phyloP scores from a whole-genome alignment of 163 green algal species.

The Volvox carteri region DNA sequence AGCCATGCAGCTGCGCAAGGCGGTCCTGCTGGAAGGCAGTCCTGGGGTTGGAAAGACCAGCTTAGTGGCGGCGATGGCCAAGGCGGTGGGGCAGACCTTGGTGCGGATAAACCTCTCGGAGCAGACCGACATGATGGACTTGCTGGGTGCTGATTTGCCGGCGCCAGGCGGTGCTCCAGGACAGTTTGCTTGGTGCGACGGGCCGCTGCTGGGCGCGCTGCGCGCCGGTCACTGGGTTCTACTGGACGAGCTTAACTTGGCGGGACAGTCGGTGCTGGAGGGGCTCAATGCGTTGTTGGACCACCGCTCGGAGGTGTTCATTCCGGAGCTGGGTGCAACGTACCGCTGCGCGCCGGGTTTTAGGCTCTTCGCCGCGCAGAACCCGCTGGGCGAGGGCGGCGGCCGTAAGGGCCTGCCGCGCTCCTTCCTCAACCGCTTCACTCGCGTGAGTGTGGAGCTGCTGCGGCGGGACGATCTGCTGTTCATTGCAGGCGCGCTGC shows the following conservation, averaged over 20 bases:
- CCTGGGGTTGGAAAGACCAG: conserved; percentile 98
- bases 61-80: conserved; percentile 91
- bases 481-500: conserved; percentile 81
- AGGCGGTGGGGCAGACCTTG: conserved; percentile 67
- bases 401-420: conserved; percentile 96
- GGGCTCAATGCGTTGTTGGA: conserved; percentile 97
- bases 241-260: conserved; percentile 99
- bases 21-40: conserved; percentile 96
- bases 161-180: conserved; percentile 83
- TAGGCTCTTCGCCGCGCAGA: conserved; percentile 96
- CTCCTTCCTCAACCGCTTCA: conserved; percentile 99
- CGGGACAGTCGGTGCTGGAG: conserved; percentile 95
- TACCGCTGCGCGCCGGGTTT: conserved; percentile 91
- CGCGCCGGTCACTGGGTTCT: conserved; percentile 94
- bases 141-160: conserved; percentile 97
- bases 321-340: conserved; percentile 93
- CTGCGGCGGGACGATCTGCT: conserved; percentile 86
- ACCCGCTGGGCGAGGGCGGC: conserved; percentile 93
- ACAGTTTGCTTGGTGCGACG: conserved; percentile 92
- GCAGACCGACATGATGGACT: conserved; percentile 99
- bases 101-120: conserved; percentile 97
- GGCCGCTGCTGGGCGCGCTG: conserved; percentile 88
- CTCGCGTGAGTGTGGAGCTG: conserved; percentile 89
- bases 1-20: conserved; percentile 89
- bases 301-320: conserved; percentile 90